phyloP scores from a whole-genome alignment of 306 rosid species.

The Carpinus viminea region DNA sequence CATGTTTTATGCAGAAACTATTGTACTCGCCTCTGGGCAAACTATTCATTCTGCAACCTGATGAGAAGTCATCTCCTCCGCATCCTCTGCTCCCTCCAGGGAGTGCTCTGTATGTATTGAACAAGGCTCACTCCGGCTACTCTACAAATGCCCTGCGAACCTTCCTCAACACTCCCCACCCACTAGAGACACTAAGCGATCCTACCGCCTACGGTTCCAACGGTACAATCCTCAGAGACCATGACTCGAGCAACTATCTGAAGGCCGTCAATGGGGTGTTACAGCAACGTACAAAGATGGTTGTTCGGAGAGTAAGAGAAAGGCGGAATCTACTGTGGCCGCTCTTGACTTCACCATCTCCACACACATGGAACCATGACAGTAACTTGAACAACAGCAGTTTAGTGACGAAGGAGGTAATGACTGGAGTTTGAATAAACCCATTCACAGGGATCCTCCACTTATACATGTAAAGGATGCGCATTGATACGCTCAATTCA shows the following conservation, averaged over 20 bases:
- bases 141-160: conserved; percentile 52
- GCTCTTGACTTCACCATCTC: conserved; percentile 60
- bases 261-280: conserved; percentile 67
- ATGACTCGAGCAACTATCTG: conserved; percentile 83
- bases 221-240: conserved; percentile 83
- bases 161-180: conserved; percentile 83
- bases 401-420: conserved; percentile 53
- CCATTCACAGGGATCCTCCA: background rate
- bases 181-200: conserved; percentile 81
- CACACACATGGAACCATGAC: conserved; percentile 66
- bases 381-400: conserved; percentile 36
- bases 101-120: conserved; percentile 61
- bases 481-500: too few species aligned
- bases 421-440: conserved; percentile 49
- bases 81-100: conserved; percentile 78
- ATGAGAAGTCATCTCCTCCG: conserved; percentile 73
- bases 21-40: conserved; percentile 81
- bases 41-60: conserved; percentile 79
- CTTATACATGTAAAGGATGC: background rate
- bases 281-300: conserved; percentile 44
- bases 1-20: conserved; percentile 54
- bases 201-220: conserved; percentile 90
- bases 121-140: conserved; percentile 51
- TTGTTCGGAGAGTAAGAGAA: conserved; percentile 36
- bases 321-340: conserved; percentile 63